These are phyloP conservation scores for Scheffersomyces stambukii DNA, from an alignment of 1,139 yeast species.

Conservation along the genomic window DNA sequence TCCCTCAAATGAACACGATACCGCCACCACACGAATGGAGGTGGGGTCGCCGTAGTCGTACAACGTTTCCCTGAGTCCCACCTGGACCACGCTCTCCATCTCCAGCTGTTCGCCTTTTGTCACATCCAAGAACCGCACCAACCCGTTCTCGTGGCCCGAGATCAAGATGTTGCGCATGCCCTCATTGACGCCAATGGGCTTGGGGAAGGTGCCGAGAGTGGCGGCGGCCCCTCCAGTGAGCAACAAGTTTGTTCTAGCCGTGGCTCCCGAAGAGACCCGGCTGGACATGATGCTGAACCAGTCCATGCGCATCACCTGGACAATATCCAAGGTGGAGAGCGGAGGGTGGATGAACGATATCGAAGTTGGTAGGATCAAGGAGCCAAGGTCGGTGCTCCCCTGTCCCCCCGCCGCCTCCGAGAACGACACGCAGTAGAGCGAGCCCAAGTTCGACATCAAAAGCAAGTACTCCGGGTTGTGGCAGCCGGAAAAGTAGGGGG, in stretches of 20 bases:
- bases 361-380: slow-evolving; percentile 72
- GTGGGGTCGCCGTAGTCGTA: slow-evolving; percentile 23
- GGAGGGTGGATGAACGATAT: slow-evolving; percentile 75
- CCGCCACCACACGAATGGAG: slow-evolving; percentile 46
- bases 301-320: slow-evolving; percentile 55
- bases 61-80: slow-evolving; percentile 33
- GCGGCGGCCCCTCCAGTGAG: slow-evolving; percentile 79
- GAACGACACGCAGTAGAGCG: slow-evolving; percentile 29
- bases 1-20: slow-evolving; percentile 72
- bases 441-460: slow-evolving; percentile 56
- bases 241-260: slow-evolving; percentile 35
- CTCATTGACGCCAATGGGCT: slow-evolving; percentile 53
- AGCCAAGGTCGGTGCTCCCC: slow-evolving; percentile 52
- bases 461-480: slow-evolving; percentile 65
- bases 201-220: slow-evolving; percentile 25
- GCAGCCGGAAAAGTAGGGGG: slow-evolving; percentile 66
- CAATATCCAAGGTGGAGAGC: slow-evolving; percentile 53
- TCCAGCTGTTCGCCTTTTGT: slow-evolving; percentile 73
- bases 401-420: slow-evolving; percentile 30
- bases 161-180: slow-evolving; percentile 57
- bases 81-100: slow-evolving; percentile 36
- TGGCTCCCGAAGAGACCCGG: slow-evolving; percentile 32
- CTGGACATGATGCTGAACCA: slow-evolving; percentile 71
- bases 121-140: slow-evolving; percentile 75
- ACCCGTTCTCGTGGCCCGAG: slow-evolving; percentile 82